phyloP scores from a whole-genome alignment of 208 protist species.

The Sergeia podlipaevii region DNA sequence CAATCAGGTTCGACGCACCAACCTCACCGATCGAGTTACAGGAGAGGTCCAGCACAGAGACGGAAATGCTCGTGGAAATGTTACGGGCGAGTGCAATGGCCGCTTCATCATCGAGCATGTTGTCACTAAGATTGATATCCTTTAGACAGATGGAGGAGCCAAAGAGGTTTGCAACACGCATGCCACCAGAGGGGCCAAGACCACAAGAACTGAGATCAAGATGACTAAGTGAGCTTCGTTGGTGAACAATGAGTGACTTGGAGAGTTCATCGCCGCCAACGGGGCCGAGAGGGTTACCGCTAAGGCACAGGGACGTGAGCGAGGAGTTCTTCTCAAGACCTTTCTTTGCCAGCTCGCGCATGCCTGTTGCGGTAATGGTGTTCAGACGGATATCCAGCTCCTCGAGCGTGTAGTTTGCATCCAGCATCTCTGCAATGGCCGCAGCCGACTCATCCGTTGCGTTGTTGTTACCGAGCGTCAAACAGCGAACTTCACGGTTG shows the following conservation, averaged over 20 bases:
- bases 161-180: conserved; percentile 68
- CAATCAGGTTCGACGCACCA: conserved; percentile 68
- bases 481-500: conserved; percentile 54
- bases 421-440: conserved; percentile 68
- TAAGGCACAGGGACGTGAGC: conserved; percentile 45
- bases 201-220: conserved; percentile 75
- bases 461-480: conserved; percentile 83
- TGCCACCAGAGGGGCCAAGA: conserved; percentile 54
- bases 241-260: conserved; percentile 41
- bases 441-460: conserved; percentile 55
- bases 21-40: conserved; percentile 69
- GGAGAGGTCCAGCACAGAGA: conserved; percentile 64
- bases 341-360: conserved; percentile 42
- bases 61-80: conserved; percentile 56
- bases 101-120: conserved; percentile 78
- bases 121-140: conserved; percentile 79
- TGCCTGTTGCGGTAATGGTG: conserved; percentile 48
- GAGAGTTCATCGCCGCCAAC: conserved; percentile 65
- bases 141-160: conserved; percentile 51
- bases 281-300: conserved; percentile 69
- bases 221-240: conserved; percentile 42
- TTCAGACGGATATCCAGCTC: conserved; percentile 79
- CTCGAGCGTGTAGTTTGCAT: conserved; percentile 63
- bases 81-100: conserved; percentile 57
- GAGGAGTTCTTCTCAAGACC: conserved; percentile 69